These are phyloP conservation scores for Yamadazyma trypodendri DNA, from an alignment of 1,139 yeast genomes.

Conservation along the genomic window DNA sequence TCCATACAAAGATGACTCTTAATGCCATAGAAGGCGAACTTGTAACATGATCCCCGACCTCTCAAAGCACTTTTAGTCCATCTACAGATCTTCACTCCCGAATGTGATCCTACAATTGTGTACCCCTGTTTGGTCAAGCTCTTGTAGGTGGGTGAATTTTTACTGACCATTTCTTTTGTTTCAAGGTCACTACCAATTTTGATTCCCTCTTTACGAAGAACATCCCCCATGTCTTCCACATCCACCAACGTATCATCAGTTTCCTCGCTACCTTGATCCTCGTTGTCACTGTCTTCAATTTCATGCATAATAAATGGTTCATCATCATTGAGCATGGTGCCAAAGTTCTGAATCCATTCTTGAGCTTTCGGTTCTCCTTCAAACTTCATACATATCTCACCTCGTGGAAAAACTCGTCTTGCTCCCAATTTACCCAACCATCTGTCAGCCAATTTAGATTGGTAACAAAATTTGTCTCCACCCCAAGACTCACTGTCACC, in stretches of 20 bases:
- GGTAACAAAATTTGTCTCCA: conserved; percentile 81
- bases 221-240: conserved; percentile 81
- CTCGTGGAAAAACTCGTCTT: conserved; percentile 78
- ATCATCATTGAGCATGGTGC: conserved; percentile 61
- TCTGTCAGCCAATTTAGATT: conserved; percentile 72
- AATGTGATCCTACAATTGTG: conserved; percentile 89
- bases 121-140: conserved; percentile 92
- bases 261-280: conserved; percentile 37
- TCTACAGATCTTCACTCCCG: conserved; percentile 92
- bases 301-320: conserved; percentile 52
- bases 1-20: conserved; percentile 93
- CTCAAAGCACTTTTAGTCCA: conserved; percentile 95
- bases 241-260: conserved; percentile 57
- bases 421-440: conserved; percentile 83
- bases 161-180: conserved; percentile 85
- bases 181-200: conserved; percentile 20
- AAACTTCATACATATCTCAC: conserved; percentile 79
- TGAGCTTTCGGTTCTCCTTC: conserved; percentile 60
- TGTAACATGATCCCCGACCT: conserved; percentile 93
- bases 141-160: conserved; percentile 84
- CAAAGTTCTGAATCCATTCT: conserved; percentile 66
- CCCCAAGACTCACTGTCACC: conserved; percentile 92
- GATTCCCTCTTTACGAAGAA: conserved; percentile 41
- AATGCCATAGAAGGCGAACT: conserved; percentile 89
- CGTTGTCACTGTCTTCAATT: conserved; percentile 38